Conservation (phyloP, 208 protist species). For the Trypanosoma theileri region DNA sequence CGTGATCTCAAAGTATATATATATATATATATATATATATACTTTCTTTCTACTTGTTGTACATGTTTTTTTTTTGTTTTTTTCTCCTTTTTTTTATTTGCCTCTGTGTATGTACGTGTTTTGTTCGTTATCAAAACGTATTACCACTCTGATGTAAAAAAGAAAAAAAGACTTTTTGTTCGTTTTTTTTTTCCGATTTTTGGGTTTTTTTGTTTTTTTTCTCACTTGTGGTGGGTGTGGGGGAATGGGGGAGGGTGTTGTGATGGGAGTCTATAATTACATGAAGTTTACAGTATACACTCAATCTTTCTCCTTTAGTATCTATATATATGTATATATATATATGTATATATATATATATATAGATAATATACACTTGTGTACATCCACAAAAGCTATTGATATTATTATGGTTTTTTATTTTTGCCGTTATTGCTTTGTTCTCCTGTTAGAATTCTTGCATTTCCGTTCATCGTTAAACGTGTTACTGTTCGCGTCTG, state of each 20-base stretch:
- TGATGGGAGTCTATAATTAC: not conserved
- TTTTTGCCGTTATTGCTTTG: not conserved
- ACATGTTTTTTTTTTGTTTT: not conserved
- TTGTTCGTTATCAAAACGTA: no score
- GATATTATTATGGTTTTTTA: not conserved
- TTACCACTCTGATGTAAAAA: not conserved
- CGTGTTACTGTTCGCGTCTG: no score
- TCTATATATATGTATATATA: not conserved
- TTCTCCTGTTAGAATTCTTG: not conserved
- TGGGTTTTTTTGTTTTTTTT: not conserved
- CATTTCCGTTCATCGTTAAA: not conserved
- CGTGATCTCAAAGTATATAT: no score
- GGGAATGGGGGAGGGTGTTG: not conserved
- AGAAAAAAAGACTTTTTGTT: no score
- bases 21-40: slow-evolving; percentile 5
- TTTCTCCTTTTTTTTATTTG: no score
- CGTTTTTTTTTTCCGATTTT: no score
- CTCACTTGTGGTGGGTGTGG: not conserved
- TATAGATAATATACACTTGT: no score
- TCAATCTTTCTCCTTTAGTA: not conserved
- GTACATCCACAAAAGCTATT: no score
- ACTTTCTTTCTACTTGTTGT: not conserved
- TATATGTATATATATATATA: no score
- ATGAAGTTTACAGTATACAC: not conserved
- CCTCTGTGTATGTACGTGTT: no score